phyloP scores from a whole-genome alignment of 2,329 filamentous ascomycete genomes.

The Byssothecium circinans region DNA sequence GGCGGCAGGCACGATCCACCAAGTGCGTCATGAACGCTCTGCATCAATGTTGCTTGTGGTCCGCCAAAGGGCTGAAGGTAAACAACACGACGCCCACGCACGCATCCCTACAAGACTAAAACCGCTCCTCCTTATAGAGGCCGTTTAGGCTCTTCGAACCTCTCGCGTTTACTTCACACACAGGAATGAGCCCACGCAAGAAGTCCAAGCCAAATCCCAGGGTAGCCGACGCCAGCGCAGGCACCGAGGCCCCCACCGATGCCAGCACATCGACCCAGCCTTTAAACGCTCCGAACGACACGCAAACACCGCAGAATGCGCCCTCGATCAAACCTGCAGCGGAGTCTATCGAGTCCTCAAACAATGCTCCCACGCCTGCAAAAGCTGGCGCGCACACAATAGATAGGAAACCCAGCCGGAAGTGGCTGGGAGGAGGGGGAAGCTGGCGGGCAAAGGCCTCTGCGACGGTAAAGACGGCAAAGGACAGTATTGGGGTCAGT shows the following conservation, averaged over 20 bases:
- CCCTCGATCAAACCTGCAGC: slow-evolving; percentile 15
- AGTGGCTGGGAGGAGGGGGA: slow-evolving; percentile 48
- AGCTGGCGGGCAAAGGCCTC: slow-evolving; percentile 52
- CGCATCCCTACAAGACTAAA: slow-evolving; percentile 12
- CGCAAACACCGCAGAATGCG: slow-evolving; percentile 17
- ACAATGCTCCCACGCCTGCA: slow-evolving; percentile 18
- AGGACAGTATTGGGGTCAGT: slow-evolving; percentile 50
- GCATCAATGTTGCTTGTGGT: slow-evolving; percentile 14
- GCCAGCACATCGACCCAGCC: slow-evolving; percentile 16
- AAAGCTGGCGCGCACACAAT: slow-evolving; percentile 17
- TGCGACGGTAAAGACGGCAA: slow-evolving; percentile 50
- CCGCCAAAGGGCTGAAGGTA: slow-evolving; percentile 14
- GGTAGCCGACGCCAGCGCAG: slow-evolving; percentile 21
- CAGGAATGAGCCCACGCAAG: slow-evolving; percentile 46
- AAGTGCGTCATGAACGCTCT: slow-evolving; percentile 22
- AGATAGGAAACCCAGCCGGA: slow-evolving; percentile 30
- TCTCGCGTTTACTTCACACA: slow-evolving; percentile 8
- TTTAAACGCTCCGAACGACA: slow-evolving; percentile 16
- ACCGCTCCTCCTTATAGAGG: slow-evolving; percentile 15
- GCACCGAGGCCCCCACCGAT: slow-evolving; percentile 14
- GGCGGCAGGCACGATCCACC: slow-evolving; percentile 9
- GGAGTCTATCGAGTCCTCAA: slow-evolving; percentile 12
- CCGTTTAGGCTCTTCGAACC: slow-evolving; percentile 15
- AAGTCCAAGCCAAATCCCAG: slow-evolving; percentile 45
- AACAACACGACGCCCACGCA: slow-evolving; percentile 1